These are phyloP conservation scores for Hansenula lynferdii DNA, from an alignment of 1,139 yeast species.

Conservation along the genomic window DNA sequence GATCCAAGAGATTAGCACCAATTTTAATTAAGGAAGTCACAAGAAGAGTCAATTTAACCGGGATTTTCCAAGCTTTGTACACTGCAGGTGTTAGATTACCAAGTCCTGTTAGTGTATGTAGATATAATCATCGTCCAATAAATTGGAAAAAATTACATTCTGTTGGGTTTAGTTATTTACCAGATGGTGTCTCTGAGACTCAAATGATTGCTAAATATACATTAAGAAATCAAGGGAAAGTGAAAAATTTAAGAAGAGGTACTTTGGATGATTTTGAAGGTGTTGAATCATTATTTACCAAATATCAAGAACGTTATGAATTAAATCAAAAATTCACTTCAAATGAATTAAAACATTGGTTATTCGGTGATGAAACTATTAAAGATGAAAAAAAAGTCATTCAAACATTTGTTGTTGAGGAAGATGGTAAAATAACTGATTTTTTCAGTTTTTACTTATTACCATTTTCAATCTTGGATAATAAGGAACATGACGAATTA, in stretches of 20 bases:
- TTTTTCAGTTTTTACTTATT: constrained; percentile 85
- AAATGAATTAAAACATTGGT: constrained; percentile 81
- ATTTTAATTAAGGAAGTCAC: constrained; percentile 91
- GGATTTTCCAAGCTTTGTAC: constrained; percentile 95
- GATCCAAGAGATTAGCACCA: constrained; percentile 94
- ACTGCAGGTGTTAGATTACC: constrained; percentile 93
- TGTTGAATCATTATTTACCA: constrained; percentile 52
- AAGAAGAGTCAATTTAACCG: constrained; percentile 76
- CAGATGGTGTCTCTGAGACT: constrained; percentile 68
- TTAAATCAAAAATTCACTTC: constrained; percentile 62
- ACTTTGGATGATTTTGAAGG: constrained; percentile 54
- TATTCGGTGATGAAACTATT: constrained; percentile 43
- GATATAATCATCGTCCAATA: constrained; percentile 92
- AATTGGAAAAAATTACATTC: constrained; percentile 89
- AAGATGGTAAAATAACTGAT: constrained; percentile 69
- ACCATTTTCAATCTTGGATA: constrained; percentile 80
- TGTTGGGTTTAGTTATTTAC: constrained; percentile 83
- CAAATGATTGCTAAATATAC: constrained; percentile 80
- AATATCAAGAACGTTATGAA: constrained; percentile 67
- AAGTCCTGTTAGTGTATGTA: constrained; percentile 83
- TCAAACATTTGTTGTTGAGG: constrained; percentile 70
- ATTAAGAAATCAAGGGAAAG: constrained; percentile 55
- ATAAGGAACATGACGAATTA: constrained; percentile 58
- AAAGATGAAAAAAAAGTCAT: constrained; percentile 46
- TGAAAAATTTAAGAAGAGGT: constrained; percentile 65